Conservation (phyloP, 2,329 filamentous ascomycete species). For the Penicillium sp. region DNA sequence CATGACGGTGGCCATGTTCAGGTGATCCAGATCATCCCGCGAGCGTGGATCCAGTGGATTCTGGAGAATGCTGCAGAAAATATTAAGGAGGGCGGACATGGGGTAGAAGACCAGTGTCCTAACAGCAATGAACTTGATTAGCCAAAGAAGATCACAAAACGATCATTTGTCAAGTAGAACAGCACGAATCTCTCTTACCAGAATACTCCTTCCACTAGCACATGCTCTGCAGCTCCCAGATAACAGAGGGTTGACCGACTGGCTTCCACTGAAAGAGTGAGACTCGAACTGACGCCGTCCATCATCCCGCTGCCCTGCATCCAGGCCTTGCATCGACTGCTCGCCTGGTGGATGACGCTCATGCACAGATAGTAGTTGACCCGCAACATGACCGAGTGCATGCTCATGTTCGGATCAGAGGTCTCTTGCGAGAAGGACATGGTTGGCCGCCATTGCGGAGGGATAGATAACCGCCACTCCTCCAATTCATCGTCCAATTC, state of each 20-base stretch:
- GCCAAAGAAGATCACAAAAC: neutral
- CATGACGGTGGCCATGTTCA: constrained; percentile 47
- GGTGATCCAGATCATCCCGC: constrained; percentile 49
- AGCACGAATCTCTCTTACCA: constrained; percentile 42
- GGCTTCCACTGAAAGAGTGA: constrained; percentile 57
- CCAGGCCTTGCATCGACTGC: constrained; percentile 53
- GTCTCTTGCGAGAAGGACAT: constrained; percentile 46
- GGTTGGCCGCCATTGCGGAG: constrained; percentile 48
- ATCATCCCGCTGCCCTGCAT: constrained; percentile 37
- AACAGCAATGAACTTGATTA: neutral
- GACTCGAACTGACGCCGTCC: constrained; percentile 55
- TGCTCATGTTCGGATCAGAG: constrained; percentile 40
- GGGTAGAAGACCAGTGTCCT: constrained; percentile 62
- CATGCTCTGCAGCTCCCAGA: constrained; percentile 46
- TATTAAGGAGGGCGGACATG: constrained; percentile 54
- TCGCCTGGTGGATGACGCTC: constrained; percentile 58
- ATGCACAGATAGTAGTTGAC: constrained; percentile 60
- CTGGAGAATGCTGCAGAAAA: constrained; percentile 58
- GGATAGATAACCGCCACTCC: constrained; percentile 55
- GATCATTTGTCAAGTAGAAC: neutral
- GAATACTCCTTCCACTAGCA: constrained; percentile 51
- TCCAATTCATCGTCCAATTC: constrained; percentile 61
- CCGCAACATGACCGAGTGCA: constrained; percentile 52
- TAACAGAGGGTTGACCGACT: constrained; percentile 58
- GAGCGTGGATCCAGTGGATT: constrained; percentile 50